phyloP scores from a whole-genome alignment of 768 basidiomycete species.

The Paxillus ammoniavirescens region DNA sequence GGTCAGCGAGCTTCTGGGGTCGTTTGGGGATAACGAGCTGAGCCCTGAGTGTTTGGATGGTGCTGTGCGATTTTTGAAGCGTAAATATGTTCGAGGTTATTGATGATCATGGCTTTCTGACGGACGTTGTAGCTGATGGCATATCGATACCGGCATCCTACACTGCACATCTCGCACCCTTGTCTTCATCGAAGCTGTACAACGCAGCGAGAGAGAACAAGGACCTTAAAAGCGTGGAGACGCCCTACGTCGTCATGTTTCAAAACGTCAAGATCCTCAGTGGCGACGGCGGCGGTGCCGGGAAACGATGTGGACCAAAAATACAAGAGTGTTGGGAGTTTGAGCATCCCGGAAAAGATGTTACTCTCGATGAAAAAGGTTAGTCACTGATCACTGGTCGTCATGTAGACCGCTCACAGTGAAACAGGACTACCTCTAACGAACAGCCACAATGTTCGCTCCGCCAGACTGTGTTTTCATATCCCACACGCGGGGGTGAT shows the following conservation, averaged over 20 bases:
- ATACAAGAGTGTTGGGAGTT: conserved; percentile 98
- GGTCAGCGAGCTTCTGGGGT: conserved; percentile 93
- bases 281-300: conserved; percentile 60
- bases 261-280: conserved; percentile 89
- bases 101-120: conserved; percentile 11
- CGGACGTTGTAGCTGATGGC: conserved; percentile 62
- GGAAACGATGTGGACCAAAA: conserved; percentile 72
- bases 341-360: conserved; percentile 85
- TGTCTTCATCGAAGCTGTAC: conserved; percentile 92
- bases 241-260: conserved; percentile 99
- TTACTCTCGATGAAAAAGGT: conserved; percentile 74
- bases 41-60: conserved; percentile 98
- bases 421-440: conserved; percentile 78
- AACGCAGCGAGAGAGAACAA: conserved; percentile 72
- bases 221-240: conserved; percentile 77
- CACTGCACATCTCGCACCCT: conserved; percentile 89
- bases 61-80: conserved; percentile 88
- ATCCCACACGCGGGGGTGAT: conserved; percentile 93
- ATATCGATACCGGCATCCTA: conserved; percentile 97
- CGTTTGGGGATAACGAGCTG: conserved; percentile 98
- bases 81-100: conserved; percentile 37
- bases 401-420: conserved; percentile 7
- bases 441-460: conserved; percentile 95
- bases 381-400: conserved; percentile 10
- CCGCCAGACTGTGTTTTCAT: conserved; percentile 81